phyloP scores from a whole-genome alignment of 139 green algal genomes.

The Picochlorum sp. region DNA sequence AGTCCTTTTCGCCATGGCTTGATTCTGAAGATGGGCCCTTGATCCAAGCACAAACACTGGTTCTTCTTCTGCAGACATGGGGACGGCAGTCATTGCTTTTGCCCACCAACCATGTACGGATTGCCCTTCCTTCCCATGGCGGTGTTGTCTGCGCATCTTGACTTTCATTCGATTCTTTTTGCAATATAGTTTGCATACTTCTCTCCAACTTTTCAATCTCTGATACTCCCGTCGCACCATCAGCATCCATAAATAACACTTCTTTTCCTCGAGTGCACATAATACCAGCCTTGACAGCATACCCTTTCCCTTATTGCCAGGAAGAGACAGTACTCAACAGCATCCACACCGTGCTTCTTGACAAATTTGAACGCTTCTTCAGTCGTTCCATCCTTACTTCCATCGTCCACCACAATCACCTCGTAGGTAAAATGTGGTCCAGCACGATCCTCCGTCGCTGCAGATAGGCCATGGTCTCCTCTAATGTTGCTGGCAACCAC shows the following conservation, averaged over 20 bases:
- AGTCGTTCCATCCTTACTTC: slow-evolving; percentile 74
- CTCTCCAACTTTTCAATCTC: slow-evolving; percentile 78
- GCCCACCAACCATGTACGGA: not conserved
- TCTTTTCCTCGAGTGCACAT: slow-evolving; percentile 27
- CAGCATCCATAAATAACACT: slow-evolving; percentile 83
- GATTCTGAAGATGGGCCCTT: slow-evolving; percentile 47
- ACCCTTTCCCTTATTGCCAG: slow-evolving; percentile 75
- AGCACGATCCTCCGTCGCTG: slow-evolving; percentile 49
- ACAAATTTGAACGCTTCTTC: slow-evolving; percentile 53
- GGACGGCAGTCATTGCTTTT: not conserved
- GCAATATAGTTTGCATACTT: slow-evolving; percentile 26
- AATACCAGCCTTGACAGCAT: slow-evolving; percentile 17
- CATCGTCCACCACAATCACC: slow-evolving; percentile 94
- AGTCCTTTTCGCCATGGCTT: slow-evolving; percentile 50
- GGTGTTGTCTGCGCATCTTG: slow-evolving; percentile 4
- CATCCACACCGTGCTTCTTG: slow-evolving; percentile 56
- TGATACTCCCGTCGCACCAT: slow-evolving; percentile 74
- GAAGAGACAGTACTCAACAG: slow-evolving; percentile 70
- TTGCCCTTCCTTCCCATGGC: not conserved
- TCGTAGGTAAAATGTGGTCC: slow-evolving; percentile 83
- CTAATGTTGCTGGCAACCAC: slow-evolving; percentile 63
- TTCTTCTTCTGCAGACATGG: not conserved
- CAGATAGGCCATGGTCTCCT: slow-evolving; percentile 72
- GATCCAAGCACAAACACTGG: slow-evolving; percentile 40
- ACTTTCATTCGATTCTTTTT: not conserved